A percentile compares a stretch with the other conserved stretches of the same genome.
phyloP scores from a whole-genome alignment of 768 basidiomycete species.

The Amylocystis lapponica region DNA sequence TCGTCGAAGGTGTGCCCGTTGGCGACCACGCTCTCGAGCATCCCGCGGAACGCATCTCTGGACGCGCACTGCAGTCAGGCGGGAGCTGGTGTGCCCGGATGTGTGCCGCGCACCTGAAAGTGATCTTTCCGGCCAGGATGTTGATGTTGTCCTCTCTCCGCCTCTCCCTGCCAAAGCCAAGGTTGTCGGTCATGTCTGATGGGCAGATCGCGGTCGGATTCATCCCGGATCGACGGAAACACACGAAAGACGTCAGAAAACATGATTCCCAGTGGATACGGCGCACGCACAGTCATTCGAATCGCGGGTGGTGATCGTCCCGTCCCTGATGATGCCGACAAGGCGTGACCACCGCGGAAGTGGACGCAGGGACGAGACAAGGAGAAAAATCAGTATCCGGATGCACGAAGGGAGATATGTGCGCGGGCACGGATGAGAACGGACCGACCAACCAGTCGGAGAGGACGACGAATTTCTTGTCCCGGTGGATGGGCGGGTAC shows the following conservation, averaged over 20 bases:
- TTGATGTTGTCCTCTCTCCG: constrained; percentile 70
- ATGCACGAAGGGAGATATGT: constrained; percentile 1
- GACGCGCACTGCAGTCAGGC: not conserved
- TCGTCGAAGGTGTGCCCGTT: constrained; percentile 81
- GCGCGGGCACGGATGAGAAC: constrained; percentile 8
- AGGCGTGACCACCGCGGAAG: not conserved
- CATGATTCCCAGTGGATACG: not conserved
- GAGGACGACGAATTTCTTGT: constrained; percentile 81
- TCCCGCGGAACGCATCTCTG: constrained; percentile 84
- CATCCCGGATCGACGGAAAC: not conserved
- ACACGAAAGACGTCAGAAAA: too few relatives aligned
- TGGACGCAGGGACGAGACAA: not conserved
- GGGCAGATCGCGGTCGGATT: not conserved
- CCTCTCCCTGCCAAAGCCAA: constrained; percentile 76
- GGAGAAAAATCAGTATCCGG: constrained; percentile 2
- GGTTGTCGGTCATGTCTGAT: constrained; percentile 81
- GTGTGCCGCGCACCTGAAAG: constrained; percentile 52
- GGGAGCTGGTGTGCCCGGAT: not conserved
- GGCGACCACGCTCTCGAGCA: constrained; percentile 73
- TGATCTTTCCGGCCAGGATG: constrained; percentile 57
- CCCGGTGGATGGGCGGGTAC: constrained; percentile 72
- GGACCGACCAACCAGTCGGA: constrained; percentile 71
- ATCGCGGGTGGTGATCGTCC: constrained; percentile 89
- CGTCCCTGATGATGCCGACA: constrained; percentile 54
- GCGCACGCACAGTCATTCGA: constrained; percentile 78